These are phyloP conservation scores for Pachysolen tannophilus DNA, from an alignment of 805 yeast genomes.

Conservation along the genomic window DNA sequence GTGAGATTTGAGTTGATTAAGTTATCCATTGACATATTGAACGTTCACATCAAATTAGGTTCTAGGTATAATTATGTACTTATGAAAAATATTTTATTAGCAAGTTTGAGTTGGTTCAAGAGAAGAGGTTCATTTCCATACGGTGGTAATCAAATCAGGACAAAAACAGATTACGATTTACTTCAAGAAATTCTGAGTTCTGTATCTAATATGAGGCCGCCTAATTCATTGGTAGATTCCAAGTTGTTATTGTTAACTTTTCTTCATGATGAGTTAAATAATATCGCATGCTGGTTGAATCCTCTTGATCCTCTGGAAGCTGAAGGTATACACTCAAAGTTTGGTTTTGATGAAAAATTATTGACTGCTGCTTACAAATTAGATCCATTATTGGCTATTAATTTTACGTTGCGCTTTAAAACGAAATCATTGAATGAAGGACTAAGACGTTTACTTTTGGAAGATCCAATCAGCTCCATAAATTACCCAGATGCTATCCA, in stretches of 20 bases:
- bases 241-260: conserved; percentile 51
- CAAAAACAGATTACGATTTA: conserved; percentile 58
- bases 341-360: conserved; percentile 30
- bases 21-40: conserved; percentile 63
- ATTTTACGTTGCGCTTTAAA: conserved; percentile 53
- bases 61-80: conserved; percentile 39
- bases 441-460: conserved; percentile 36
- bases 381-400: conserved; percentile 67
- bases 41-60: conserved; percentile 48
- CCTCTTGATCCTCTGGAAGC: conserved; percentile 41
- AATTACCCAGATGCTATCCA: conserved; percentile 51
- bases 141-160: conserved; percentile 72
- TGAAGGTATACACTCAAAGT: conserved; percentile 26
- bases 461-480: conserved; percentile 53
- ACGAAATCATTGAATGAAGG: conserved; percentile 28
- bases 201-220: conserved; percentile 17
- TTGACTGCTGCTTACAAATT: conserved; percentile 52
- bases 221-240: conserved; percentile 33
- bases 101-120: conserved; percentile 74
- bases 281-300: conserved; percentile 70
- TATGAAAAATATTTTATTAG: conserved; percentile 48
- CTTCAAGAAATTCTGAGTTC: conserved; percentile 42
- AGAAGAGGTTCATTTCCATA: conserved; percentile 61
- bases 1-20: conserved; percentile 66
- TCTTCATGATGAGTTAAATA: conserved; percentile 67